A percentile compares a stretch with the other conserved stretches of the same genome.
These are phyloP conservation scores for Trichoderma polysporum DNA, from an alignment of 2,329 filamentous ascomycete species.

Conservation along the genomic window DNA sequence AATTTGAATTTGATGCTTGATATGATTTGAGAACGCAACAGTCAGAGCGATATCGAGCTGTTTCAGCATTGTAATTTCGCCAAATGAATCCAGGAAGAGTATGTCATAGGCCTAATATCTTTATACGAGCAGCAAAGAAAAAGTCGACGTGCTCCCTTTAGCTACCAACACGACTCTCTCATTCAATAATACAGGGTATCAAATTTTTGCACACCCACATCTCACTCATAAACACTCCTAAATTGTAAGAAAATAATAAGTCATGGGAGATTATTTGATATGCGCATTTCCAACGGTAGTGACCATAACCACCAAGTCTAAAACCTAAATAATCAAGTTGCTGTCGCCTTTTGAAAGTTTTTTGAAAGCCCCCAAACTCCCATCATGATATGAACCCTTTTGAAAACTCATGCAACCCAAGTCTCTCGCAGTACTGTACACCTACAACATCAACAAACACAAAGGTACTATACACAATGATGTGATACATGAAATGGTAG, in stretches of 20 bases:
- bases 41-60: too few relatives aligned
- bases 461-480: constrained; percentile 15
- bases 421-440: background rate
- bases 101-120: background rate
- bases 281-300: constrained; percentile 6
- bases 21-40: too few relatives aligned
- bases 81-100: background rate
- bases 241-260: background rate
- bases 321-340: background rate
- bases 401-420: background rate
- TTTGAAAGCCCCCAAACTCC: background rate
- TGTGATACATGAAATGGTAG: background rate
- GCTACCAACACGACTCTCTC: background rate
- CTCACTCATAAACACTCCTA: background rate
- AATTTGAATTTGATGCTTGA: too few relatives aligned
- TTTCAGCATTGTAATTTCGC: too few relatives aligned
- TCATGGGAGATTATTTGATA: constrained; percentile 2
- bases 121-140: background rate
- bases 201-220: background rate
- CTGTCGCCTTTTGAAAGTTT: background rate
- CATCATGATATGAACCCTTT: background rate
- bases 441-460: background rate
- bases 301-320: background rate
- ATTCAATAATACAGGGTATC: background rate
- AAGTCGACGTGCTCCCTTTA: background rate